Base-by-base conservation (phyloP, 306 rosid species). In the Gynostemma pentaphyllum region DNA sequence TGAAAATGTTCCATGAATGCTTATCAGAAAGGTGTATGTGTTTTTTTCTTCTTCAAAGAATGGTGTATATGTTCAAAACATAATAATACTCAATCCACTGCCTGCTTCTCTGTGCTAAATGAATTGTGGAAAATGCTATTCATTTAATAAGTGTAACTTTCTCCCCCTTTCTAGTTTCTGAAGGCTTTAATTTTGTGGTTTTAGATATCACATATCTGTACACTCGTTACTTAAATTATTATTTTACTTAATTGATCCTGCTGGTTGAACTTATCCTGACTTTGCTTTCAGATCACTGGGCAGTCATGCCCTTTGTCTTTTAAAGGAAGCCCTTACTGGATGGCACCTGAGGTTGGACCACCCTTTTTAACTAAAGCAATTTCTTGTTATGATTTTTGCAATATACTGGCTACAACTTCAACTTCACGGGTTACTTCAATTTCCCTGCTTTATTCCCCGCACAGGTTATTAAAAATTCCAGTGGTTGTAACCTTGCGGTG, bases 241-340 rank as follows among this genome's bases (percentile, higher is more conserved):
- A 55, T 7, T 16, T 70, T 54, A 68, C 69, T 22, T 66, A 60
- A 61, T 32, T 55, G 60, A 34, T 71, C 37, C 68, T 56, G 52
- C 73, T 69, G 64, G 23, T 42, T 45, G 56, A 48, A 40, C 23
- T 81, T 69, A 52, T 63, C 61, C 45, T 69, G 48, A 40, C 53
- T 52, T 76, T 45, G 23, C 74, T 68, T 82, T 75, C 86, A 91
- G 98, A 88, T 91, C 22, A 82, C 85, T 27, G 96, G 98, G 72
- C 89, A 91, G 67, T 85, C 90, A 2, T 86, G 92, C 72, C 98
- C 96, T 36, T 72, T 91, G 57, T 91, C 96, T 15, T 82, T 88
- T 82, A 88, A 86, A 75, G 92, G 98, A 74, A 91, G 96, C 75
- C 98, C 98, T 24, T 85, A 88, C 67, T 91, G 98, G 98, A 91